Percentiles rank a stretch among this genome's conserved stretches.
Evolutionary conservation across 371 early-diverging fungal species (phyloP).

Genomic region (Rhizopus stolonifer): DNA sequence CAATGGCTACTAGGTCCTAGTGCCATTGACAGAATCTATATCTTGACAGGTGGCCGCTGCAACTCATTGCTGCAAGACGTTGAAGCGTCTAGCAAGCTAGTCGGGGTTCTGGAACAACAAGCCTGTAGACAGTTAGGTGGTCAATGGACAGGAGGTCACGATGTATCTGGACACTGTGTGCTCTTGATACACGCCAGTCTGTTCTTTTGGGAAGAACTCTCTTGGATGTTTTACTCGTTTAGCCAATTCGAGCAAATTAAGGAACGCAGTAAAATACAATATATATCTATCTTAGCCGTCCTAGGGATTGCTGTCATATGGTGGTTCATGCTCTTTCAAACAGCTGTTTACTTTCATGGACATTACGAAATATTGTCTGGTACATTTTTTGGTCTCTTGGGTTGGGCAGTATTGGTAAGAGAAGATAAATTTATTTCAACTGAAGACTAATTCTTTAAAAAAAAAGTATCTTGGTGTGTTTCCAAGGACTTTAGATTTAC

Average conservation of each 20-base stretch:
- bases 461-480: constrained; percentile 41
- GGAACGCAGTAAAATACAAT: constrained; percentile 16
- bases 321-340: constrained; percentile 76
- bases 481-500: constrained; percentile 31
- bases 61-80: constrained; percentile 16
- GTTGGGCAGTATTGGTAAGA: constrained; percentile 61
- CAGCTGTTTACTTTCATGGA: constrained; percentile 83
- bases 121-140: constrained; percentile 70
- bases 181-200: constrained; percentile 81
- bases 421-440: not conserved
- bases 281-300: constrained; percentile 33
- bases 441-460: not conserved
- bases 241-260: constrained; percentile 23
- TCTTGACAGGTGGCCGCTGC: constrained; percentile 70
- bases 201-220: constrained; percentile 76
- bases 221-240: constrained; percentile 29
- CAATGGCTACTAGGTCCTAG: constrained; percentile 86
- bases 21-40: constrained; percentile 77
- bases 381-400: constrained; percentile 63
- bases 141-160: constrained; percentile 74
- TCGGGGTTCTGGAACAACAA: constrained; percentile 29
- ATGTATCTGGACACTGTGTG: constrained; percentile 90
- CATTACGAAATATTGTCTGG: constrained; percentile 72
- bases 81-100: constrained; percentile 1
- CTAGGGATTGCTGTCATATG: constrained; percentile 55